Base-by-base conservation (phyloP, 2,329 filamentous ascomycete species). In the Neonectria magnoliae region DNA sequence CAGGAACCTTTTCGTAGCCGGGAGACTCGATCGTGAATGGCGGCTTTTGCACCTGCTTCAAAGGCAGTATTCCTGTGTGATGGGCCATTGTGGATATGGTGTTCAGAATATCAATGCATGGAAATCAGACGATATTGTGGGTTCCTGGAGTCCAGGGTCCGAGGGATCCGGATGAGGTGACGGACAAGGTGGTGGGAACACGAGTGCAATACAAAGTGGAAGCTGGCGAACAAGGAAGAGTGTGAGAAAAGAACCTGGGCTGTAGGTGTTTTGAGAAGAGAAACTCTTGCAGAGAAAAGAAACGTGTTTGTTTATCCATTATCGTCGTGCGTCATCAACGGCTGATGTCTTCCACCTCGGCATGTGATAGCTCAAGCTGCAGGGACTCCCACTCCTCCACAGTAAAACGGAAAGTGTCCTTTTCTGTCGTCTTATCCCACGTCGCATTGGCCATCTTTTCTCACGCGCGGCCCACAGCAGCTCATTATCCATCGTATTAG, bases 11-110 rank as follows among this genome's bases (percentile, higher is more conserved):
- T 75, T 89, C 80, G 69, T 83, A 87, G 71, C 89, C 91, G 8
- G 91, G 82, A 4, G 86, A 87, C 71, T 95, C 91, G 73, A 94
- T 83, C 58, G 90, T 90, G 81, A 90, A 95, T 9, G 93, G 93
- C 13, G 88, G 87, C 78, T 90, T 88, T 79, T 91, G 89, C 70
- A 86, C 82, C 79, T 87, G 86, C 71, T 84, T 79, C 58, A 88
- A 75, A 61, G 86, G 86, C 72, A 83, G 78, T 13, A 82, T 75
- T 64, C 83, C 83, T 67, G 71, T 70, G 53, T 69, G 78, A 76
- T 78, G 80, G 67, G 76, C 29, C 48, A 20, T 51, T 10, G 29
- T 4, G 11, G n/a, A 10, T 18, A 29, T 20, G 25, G 11, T 33
- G 48, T 14, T 20, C 8, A n/a, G 11, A 2, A 10, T 18, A 33